A percentile compares a stretch with the other conserved stretches of the same genome.
phyloP scores from a whole-genome alignment of 768 basidiomycete species.

The Pulveroboletus sp. region DNA sequence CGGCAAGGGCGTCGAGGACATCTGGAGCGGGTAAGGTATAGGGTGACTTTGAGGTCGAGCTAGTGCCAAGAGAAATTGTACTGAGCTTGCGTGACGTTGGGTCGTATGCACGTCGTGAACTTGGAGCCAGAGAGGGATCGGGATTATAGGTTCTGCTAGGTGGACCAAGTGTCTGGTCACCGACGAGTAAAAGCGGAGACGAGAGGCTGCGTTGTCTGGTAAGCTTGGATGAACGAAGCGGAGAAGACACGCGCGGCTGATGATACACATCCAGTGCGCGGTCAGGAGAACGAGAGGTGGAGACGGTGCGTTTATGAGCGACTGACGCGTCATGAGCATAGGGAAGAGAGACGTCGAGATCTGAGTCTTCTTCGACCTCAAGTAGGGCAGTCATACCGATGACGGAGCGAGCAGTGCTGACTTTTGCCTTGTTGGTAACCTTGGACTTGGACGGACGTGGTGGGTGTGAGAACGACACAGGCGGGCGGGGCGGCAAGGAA shows the following conservation, averaged over 20 bases:
- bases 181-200: conserved; percentile 19
- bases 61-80: conserved; percentile 6
- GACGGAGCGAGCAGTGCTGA: conserved; percentile 40
- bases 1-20: conserved; percentile 30
- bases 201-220: conserved; percentile 30
- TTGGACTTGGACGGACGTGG: conserved; percentile 27
- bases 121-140: conserved; percentile 6
- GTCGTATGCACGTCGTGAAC: conserved; percentile 5
- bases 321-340: conserved; percentile 1
- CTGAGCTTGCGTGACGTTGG: conserved; percentile 15
- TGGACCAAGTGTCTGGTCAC: conserved; percentile 3
- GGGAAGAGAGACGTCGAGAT: conserved; percentile 16
- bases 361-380: conserved; percentile 48
- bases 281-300: conserved; percentile 12
- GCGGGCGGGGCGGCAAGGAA: conserved; percentile 14
- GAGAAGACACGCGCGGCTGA: conserved; percentile 20
- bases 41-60: conserved; percentile 30
- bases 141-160: background rate
- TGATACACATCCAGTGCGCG: conserved; percentile 9
- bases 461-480: conserved; percentile 11
- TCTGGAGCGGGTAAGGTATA: conserved; percentile 28
- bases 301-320: conserved; percentile 16
- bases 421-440: conserved; percentile 25
- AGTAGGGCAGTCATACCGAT: conserved; percentile 50
- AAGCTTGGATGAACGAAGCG: conserved; percentile 24